phyloP scores from a whole-genome alignment of 768 basidiomycete genomes.

The Hydnomerulius pinastri region DNA sequence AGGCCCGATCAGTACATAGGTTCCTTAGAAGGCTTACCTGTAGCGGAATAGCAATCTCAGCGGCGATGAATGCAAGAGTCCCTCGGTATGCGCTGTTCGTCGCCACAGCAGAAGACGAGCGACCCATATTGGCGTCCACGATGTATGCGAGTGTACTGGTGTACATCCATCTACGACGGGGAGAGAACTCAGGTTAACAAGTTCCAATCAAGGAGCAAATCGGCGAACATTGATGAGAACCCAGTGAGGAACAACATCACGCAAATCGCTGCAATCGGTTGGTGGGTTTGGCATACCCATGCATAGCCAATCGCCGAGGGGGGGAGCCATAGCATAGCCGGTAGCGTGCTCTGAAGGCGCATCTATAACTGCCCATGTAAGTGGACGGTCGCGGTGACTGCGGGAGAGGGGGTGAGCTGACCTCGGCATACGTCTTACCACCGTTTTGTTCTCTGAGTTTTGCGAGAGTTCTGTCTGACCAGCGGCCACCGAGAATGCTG shows the following conservation, averaged over 20 bases:
- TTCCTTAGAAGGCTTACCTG: slow-evolving; percentile 34
- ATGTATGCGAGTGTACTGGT: slow-evolving; percentile 78
- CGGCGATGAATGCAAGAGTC: slow-evolving; percentile 62
- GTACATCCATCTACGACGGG: slow-evolving; percentile 50
- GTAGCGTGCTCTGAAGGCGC: slow-evolving; percentile 65
- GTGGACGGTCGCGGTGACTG: too few relatives aligned
- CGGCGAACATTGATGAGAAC: slow-evolving; percentile 64
- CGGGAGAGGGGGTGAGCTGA: too few relatives aligned
- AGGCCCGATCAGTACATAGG: background rate
- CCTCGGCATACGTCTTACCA: slow-evolving; percentile 61
- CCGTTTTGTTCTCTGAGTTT: slow-evolving; percentile 44
- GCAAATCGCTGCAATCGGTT: slow-evolving; percentile 69
- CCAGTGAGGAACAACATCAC: slow-evolving; percentile 73
- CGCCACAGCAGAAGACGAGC: slow-evolving; percentile 77
- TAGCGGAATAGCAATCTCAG: slow-evolving; percentile 78
- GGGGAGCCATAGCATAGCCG: slow-evolving; percentile 55
- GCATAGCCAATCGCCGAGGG: slow-evolving; percentile 67
- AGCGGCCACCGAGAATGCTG: slow-evolving; percentile 59
- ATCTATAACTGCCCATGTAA: slow-evolving; percentile 44
- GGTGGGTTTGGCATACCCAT: slow-evolving; percentile 69
- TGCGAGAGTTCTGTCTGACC: slow-evolving; percentile 50
- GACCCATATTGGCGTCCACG: slow-evolving; percentile 83
- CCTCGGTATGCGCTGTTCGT: slow-evolving; percentile 79
- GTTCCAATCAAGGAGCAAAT: too few relatives aligned
- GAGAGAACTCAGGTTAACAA: background rate